phyloP scores from a whole-genome alignment of 805 yeast genomes.

The Sugiyamaella qingdaonensis region DNA sequence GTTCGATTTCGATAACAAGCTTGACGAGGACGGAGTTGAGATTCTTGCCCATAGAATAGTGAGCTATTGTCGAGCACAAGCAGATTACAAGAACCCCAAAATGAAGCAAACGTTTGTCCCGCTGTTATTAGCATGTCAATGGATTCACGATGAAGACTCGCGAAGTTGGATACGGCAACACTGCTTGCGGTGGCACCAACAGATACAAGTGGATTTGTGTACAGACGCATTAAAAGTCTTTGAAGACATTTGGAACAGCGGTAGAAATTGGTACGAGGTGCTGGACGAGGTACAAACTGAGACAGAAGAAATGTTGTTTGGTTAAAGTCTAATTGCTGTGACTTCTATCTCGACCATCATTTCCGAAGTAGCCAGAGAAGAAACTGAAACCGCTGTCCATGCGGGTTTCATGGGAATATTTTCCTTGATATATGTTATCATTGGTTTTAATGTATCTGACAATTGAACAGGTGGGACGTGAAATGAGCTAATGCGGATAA shows the following conservation, averaged over 20 bases:
- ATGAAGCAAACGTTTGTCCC: background rate
- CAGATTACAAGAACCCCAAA: background rate
- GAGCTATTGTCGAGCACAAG: background rate
- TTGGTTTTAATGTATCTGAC: background rate
- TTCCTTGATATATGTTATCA: background rate
- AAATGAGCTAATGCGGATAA: background rate
- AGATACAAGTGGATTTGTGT: background rate
- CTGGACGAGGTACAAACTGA: background rate
- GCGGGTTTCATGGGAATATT: background rate
- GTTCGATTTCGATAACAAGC: background rate
- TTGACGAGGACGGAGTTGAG: background rate
- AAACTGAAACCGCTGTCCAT: background rate
- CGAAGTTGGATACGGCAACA: background rate
- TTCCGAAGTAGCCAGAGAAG: background rate
- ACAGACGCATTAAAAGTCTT: background rate
- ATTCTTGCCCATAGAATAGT: background rate
- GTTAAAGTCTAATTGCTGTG: background rate
- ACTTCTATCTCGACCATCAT: background rate
- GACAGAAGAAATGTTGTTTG: background rate
- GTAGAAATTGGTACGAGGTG: background rate
- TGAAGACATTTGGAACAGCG: background rate
- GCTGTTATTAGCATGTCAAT: background rate
- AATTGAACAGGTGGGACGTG: background rate
- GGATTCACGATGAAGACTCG: background rate
- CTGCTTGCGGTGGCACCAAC: background rate